phyloP scores from a whole-genome alignment of 2,329 filamentous ascomycete genomes.

The Arthrinium puccinioides region DNA sequence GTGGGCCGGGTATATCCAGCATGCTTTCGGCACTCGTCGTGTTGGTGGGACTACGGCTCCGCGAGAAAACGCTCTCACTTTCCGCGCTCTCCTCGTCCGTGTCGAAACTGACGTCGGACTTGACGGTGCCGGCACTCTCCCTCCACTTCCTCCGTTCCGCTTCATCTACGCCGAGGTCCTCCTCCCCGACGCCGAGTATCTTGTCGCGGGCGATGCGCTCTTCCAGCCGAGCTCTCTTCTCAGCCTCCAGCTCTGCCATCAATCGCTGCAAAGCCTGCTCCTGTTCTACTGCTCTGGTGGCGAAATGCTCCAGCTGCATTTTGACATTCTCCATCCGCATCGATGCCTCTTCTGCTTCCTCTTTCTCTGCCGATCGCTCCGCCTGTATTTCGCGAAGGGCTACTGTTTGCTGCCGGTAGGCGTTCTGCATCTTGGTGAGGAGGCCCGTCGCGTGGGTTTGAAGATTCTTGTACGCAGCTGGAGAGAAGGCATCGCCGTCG shows the following conservation, averaged over 20 bases:
- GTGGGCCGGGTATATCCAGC: slow-evolving; percentile 5
- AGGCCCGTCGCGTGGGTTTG: slow-evolving; percentile 49
- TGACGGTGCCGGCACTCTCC: slow-evolving; percentile 33
- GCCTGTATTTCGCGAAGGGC: slow-evolving; percentile 43
- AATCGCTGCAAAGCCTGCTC: slow-evolving; percentile 43
- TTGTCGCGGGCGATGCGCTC: slow-evolving; percentile 26
- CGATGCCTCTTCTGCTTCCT: slow-evolving; percentile 50
- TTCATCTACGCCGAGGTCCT: slow-evolving; percentile 48
- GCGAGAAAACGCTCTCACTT: slow-evolving; percentile 52
- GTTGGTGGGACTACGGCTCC: slow-evolving; percentile 49
- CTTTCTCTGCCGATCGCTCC: slow-evolving; percentile 45
- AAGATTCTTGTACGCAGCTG: slow-evolving; percentile 54
- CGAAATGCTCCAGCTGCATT: slow-evolving; percentile 54
- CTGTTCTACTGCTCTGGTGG: slow-evolving; percentile 43
- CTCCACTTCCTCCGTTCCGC: slow-evolving; percentile 40
- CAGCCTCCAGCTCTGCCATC: slow-evolving; percentile 41
- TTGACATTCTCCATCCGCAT: slow-evolving; percentile 46
- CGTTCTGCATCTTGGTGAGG: slow-evolving; percentile 48
- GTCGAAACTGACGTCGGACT: slow-evolving; percentile 36
- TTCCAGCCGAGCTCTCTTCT: slow-evolving; percentile 39
- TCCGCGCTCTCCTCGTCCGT: slow-evolving; percentile 44
- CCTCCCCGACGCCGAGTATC: slow-evolving; percentile 32
- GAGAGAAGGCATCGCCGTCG: slow-evolving; percentile 46
- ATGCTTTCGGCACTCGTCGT: slow-evolving; percentile 25
- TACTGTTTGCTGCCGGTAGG: slow-evolving; percentile 46